Percentiles rank a stretch among this genome's conserved stretches.
Conservation (phyloP, 2,329 filamentous ascomycete genomes). For the Plectosphaerella plurivora region DNA sequence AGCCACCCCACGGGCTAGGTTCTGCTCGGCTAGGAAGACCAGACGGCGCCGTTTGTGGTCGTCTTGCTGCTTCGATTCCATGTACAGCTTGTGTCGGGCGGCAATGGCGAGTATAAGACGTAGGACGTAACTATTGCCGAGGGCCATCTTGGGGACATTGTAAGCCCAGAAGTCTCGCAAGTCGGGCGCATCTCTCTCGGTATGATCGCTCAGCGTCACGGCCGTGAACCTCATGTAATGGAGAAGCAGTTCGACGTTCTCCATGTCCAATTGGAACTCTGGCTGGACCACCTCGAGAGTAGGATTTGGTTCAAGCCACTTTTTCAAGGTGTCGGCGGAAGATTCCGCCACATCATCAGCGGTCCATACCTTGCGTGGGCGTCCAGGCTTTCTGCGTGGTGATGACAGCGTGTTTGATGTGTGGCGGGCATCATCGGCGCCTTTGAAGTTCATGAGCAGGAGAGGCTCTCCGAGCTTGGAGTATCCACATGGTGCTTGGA, state of each 20-base stretch:
- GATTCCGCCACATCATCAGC: conserved; percentile 9
- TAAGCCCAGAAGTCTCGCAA: conserved; percentile 18
- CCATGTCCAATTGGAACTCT: too few relatives aligned
- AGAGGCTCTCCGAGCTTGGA: conserved; percentile 10
- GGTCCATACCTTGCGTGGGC: conserved; percentile 24
- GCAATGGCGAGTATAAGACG: conserved; percentile 21
- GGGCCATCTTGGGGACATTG: conserved; percentile 21
- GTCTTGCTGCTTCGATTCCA: conserved; percentile 11
- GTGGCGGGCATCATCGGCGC: too few relatives aligned
- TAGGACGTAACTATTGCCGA: conserved; percentile 22
- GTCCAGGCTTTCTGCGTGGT: conserved; percentile 21
- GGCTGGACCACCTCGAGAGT: too few relatives aligned
- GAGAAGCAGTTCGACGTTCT: conserved; percentile 22
- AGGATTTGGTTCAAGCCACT: not conserved
- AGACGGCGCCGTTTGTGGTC: too few relatives aligned
- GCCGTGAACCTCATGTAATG: conserved; percentile 20
- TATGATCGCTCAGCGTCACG: conserved; percentile 14
- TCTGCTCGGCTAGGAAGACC: conserved; percentile 18
- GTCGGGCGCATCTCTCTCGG: conserved; percentile 8
- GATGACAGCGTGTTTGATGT: too few relatives aligned
- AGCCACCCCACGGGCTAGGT: conserved; percentile 18
- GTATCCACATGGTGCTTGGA: conserved; percentile 22
- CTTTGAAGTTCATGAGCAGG: not conserved
- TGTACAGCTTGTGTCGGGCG: conserved; percentile 19
- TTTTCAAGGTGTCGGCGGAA: not conserved